These are phyloP conservation scores for Fusarium sp. DNA, from an alignment of 2,329 filamentous ascomycete genomes.

Conservation along the genomic window DNA sequence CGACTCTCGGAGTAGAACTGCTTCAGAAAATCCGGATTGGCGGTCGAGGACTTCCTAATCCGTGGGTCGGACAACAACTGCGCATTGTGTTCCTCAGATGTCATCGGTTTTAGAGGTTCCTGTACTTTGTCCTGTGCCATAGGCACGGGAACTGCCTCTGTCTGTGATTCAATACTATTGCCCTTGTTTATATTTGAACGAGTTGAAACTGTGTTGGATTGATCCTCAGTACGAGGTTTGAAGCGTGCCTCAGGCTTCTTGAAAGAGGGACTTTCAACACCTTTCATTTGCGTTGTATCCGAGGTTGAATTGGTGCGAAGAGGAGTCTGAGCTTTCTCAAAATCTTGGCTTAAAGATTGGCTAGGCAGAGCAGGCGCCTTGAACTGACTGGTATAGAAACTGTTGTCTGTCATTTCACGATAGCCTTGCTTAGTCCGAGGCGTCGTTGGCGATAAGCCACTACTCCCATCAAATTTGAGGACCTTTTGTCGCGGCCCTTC, in stretches of 20 bases:
- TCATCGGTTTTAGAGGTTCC: constrained; percentile 70
- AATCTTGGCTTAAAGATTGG: constrained; percentile 46
- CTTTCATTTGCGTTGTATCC: not conserved
- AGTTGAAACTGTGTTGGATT: not conserved
- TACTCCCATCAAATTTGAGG: constrained; percentile 70
- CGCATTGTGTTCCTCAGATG: constrained; percentile 93
- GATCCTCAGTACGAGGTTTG: not conserved
- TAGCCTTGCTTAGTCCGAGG: constrained; percentile 72
- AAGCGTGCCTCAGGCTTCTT: not conserved
- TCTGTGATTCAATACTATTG: not conserved
- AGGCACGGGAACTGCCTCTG: not conserved
- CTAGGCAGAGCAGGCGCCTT: constrained; percentile 52
- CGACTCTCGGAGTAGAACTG: constrained; percentile 97
- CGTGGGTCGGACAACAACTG: constrained; percentile 84
- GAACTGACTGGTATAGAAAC: constrained; percentile 84
- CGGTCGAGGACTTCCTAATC: constrained; percentile 87
- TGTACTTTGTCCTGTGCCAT: constrained; percentile 2
- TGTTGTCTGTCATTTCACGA: constrained; percentile 80
- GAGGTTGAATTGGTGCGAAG: not conserved
- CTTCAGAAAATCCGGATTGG: constrained; percentile 91
- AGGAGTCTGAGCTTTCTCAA: constrained; percentile 46
- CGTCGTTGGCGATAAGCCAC: constrained; percentile 73
- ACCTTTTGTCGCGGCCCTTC: constrained; percentile 86
- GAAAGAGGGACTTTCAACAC: not conserved
- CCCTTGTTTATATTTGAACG: not conserved